Conservation (phyloP, 306 rosid species). For the Arachis hypogaea region DNA sequence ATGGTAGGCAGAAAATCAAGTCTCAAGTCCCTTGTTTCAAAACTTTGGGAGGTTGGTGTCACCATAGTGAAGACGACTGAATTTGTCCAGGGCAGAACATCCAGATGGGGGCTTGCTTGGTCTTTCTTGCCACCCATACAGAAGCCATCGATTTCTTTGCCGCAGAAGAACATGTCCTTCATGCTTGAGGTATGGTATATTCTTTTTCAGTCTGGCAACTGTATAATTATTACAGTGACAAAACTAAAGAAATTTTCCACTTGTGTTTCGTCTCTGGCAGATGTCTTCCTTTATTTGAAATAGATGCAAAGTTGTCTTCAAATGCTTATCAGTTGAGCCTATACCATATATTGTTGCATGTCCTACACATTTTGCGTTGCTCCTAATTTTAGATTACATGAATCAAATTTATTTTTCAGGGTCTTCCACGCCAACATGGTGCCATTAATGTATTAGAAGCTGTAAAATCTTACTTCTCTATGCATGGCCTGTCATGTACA, state of each 20-base stretch:
- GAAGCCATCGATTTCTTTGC: conserved; percentile 51
- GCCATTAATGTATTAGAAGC: conserved; percentile 77
- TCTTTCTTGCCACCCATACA: conserved; percentile 71
- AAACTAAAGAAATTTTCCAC: neutral
- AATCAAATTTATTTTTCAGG: conserved; percentile 48
- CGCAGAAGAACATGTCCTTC: conserved; percentile 70
- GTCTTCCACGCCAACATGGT: conserved; percentile 63
- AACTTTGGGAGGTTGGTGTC: conserved; percentile 84
- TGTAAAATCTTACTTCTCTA: conserved; percentile 54
- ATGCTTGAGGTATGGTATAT: conserved; percentile 53
- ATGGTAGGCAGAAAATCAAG: conserved; percentile 73
- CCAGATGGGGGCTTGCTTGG: conserved; percentile 96
- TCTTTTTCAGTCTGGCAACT: conserved; percentile 29
- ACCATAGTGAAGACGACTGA: conserved; percentile 83
- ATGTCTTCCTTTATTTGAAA: neutral
- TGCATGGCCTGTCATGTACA: conserved; percentile 60
- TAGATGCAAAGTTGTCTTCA: conserved; percentile 13
- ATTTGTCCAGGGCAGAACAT: conserved; percentile 86
- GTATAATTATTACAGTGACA: neutral
- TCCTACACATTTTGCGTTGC: conserved; percentile 16
- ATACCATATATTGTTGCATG: neutral
- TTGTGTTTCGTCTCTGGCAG: neutral
- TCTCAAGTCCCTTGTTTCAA: conserved; percentile 60
- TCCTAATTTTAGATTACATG: conserved; percentile 30
- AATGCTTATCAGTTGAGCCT: conserved; percentile 20